Evolutionary conservation across 2,329 filamentous ascomycete species (phyloP), one percentile per base, ranked within the genome.

Genomic region (Colletotrichum magnum): DNA sequence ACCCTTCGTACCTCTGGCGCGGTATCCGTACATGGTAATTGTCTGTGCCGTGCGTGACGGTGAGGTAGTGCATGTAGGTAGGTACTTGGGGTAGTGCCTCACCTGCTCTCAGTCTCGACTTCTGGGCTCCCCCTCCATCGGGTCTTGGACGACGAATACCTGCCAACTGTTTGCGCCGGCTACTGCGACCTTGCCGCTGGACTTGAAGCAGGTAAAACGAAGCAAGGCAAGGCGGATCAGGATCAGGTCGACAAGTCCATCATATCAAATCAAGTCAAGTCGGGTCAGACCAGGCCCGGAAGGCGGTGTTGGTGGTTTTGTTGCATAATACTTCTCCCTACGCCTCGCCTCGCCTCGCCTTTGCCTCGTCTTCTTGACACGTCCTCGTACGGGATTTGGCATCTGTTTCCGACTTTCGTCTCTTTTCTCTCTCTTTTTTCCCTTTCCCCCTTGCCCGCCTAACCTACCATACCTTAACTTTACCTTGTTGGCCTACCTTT

Each of bases 321-420:
- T 41, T 56, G 28, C 26, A 36, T 36, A 36, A 36, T 36, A 36
- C 32, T 36, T 24, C 10, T 48, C 57, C 21, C 43, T 51, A 69
- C 66, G 56, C 62, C 66, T 65, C 51, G 56, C 4, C 28, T 10
- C 32, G 32, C 10, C 32, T 36, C 7, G 32, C 10, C 21, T 24
- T 24, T 24, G 21, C 21, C 21, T 24, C 21, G 21, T 69, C 56
- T 48, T 66, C 59, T 69, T 66, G 50, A 61, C 66, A 66, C 56
- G 66, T 54, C 63, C 51, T 66, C 36, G n/a, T 36, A 36, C 62
- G 51, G 61, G 39, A 67, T 66, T 61, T 63, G 66, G 66, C 62
- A 66, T 69, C 67, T 51, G 32, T 39, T 51, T 54, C 28, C 5
- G 32, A 10, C 53, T 57, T 57, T 58, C 39, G 36, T 45, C 43